A percentile compares a stretch with the other conserved stretches of the same genome.
phyloP scores from a whole-genome alignment of 495 filamentous ascomycete species.

The Penicillium turbatum region DNA sequence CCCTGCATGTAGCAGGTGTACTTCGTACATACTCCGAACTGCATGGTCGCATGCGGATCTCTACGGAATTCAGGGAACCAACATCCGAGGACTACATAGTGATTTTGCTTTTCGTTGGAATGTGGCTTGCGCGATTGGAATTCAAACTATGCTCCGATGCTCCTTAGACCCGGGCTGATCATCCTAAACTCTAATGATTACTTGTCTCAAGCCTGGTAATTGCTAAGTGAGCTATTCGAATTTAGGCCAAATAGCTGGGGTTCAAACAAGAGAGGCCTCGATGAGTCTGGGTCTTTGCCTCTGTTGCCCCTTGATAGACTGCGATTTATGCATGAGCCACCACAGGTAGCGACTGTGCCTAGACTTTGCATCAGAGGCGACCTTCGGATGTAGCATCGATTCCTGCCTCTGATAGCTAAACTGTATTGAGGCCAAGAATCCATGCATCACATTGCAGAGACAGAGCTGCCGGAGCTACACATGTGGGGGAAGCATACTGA shows the following conservation, averaged over 20 bases:
- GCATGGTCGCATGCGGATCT: conserved; percentile 8
- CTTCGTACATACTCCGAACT: conserved; percentile 3
- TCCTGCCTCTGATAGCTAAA: background rate
- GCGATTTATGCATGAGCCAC: no score
- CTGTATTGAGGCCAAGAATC: background rate
- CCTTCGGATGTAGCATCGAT: background rate
- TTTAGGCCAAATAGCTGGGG: background rate
- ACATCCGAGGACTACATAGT: conserved; percentile 2
- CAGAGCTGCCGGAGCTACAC: background rate
- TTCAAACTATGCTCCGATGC: conserved; percentile 14
- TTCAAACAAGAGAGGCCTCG: background rate
- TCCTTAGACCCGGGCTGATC: conserved; percentile 1
- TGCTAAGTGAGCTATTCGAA: background rate
- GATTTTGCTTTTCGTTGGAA: conserved; percentile 3
- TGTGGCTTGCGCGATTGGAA: conserved; percentile 14
- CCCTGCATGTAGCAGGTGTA: conserved; percentile 6
- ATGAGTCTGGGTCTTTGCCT: background rate
- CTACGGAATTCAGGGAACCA: conserved; percentile 4
- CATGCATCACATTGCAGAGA: background rate
- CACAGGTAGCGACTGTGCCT: no score
- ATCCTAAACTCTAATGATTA: conserved; percentile 1
- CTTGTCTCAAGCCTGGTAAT: background rate
- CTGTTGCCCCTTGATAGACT: background rate
- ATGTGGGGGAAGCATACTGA: conserved; percentile 1
- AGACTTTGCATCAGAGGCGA: no score